phyloP scores from a whole-genome alignment of 805 yeast genomes.

The Spencermartinsiella europaea region DNA sequence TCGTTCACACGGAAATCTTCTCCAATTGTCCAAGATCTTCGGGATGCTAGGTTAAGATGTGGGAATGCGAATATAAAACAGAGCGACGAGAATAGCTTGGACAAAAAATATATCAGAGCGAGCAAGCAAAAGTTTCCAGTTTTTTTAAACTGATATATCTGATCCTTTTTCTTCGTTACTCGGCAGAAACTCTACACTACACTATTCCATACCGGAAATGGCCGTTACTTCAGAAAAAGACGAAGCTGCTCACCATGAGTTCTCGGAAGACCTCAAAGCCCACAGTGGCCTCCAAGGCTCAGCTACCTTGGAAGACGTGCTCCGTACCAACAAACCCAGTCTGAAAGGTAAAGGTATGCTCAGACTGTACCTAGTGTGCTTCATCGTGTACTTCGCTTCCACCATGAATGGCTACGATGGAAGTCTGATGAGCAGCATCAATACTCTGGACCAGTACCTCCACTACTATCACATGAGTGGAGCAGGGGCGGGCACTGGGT shows the following conservation, averaged over 20 bases:
- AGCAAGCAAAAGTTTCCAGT: no score
- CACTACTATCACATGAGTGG: constrained; percentile 10
- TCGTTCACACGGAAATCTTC: no score
- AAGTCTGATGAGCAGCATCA: constrained; percentile 17
- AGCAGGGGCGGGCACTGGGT: constrained; percentile 15
- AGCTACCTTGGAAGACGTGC: constrained; percentile 9
- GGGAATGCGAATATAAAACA: no score
- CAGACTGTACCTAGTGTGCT: constrained; percentile 12
- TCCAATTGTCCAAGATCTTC: no score
- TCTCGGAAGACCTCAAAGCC: neutral
- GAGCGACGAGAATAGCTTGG: no score
- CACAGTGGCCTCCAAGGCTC: neutral
- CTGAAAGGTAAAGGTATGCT: constrained; percentile 12
- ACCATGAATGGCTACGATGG: constrained; percentile 20
- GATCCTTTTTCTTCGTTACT: no score
- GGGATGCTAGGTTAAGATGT: no score
- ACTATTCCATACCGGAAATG: no score
- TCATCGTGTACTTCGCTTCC: constrained; percentile 10
- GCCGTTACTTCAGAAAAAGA: neutral
- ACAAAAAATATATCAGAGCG: no score
- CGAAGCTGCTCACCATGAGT: neutral
- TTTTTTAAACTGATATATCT: no score
- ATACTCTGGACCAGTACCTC: constrained; percentile 14
- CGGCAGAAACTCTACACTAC: no score
- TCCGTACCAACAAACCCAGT: constrained; percentile 9